Evolutionary conservation across 768 basidiomycete species (phyloP).

Genomic region (Boletus insuetus): DNA sequence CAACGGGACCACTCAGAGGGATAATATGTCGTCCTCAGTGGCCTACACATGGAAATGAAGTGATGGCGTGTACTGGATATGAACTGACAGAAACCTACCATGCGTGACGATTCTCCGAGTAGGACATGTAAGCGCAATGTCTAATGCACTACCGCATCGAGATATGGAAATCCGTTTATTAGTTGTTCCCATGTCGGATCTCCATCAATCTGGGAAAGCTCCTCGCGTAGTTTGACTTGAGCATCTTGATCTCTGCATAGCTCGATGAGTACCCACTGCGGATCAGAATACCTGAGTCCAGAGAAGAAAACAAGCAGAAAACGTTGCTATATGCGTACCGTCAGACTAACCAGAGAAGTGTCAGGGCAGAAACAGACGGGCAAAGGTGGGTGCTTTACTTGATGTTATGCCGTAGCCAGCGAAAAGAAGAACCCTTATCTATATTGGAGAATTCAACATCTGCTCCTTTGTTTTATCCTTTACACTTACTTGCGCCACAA

Average conservation of each 20-base stretch:
- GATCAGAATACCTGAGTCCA: background rate
- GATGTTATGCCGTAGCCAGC: slow-evolving; percentile 43
- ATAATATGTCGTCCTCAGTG: slow-evolving; percentile 52
- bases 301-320: too few species aligned
- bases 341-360: slow-evolving; percentile 23
- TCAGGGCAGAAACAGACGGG: background rate
- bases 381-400: slow-evolving; percentile 17
- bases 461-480: background rate
- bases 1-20: slow-evolving; percentile 49
- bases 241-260: slow-evolving; percentile 41
- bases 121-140: slow-evolving; percentile 43
- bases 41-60: slow-evolving; percentile 35
- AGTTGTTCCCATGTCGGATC: slow-evolving; percentile 58
- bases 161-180: slow-evolving; percentile 47
- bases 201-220: slow-evolving; percentile 40
- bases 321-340: slow-evolving; percentile 6
- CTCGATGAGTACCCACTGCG: slow-evolving; percentile 54
- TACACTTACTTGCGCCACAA: slow-evolving; percentile 31
- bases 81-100: slow-evolving; percentile 1
- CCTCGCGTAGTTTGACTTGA: slow-evolving; percentile 48
- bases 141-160: slow-evolving; percentile 52
- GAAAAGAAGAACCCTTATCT: slow-evolving; percentile 39
- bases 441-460: background rate
- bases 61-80: background rate
- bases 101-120: slow-evolving; percentile 20